Evolutionary conservation across 768 basidiomycete species (phyloP).

Genomic region (Serendipita vermifera): DNA sequence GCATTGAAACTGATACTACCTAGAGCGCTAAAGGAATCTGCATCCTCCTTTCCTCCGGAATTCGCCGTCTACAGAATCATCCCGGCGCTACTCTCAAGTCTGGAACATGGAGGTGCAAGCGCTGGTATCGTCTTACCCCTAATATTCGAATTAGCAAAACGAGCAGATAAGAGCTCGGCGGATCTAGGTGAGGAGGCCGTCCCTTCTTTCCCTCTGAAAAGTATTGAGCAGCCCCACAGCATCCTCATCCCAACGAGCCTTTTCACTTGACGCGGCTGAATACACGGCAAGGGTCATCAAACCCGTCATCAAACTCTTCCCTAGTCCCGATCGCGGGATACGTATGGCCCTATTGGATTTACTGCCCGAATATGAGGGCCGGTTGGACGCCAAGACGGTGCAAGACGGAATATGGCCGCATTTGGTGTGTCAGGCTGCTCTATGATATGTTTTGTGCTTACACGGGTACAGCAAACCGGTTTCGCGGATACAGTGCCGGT

Average conservation of each 20-base stretch:
- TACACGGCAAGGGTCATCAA: constrained; percentile 55
- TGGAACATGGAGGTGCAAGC: constrained; percentile 66
- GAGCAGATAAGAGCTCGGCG: constrained; percentile 40
- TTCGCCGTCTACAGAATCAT: constrained; percentile 79
- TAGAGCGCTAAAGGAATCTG: constrained; percentile 68
- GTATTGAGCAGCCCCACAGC: too few relatives aligned
- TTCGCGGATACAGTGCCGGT: constrained; percentile 90
- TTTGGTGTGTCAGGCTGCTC: constrained; percentile 69
- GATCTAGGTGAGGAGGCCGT: constrained; percentile 18
- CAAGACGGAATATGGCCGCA: constrained; percentile 87
- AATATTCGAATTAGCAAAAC: constrained; percentile 65
- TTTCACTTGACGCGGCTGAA: constrained; percentile 21
- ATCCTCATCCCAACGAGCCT: constrained; percentile 8
- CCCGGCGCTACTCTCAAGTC: constrained; percentile 65
- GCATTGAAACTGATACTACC: too few relatives aligned
- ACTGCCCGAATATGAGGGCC: constrained; percentile 70
- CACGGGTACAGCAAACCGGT: constrained; percentile 76
- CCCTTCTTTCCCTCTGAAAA: too few relatives aligned
- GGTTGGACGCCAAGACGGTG: constrained; percentile 73
- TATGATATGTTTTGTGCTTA: not conserved
- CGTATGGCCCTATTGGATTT: constrained; percentile 89
- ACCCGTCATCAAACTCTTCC: constrained; percentile 72
- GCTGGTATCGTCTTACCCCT: constrained; percentile 72
- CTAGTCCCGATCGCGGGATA: constrained; percentile 83
- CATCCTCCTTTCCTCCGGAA: constrained; percentile 68